Percentiles rank a stretch among this genome's conserved stretches.
Evolutionary conservation across 106 monocot genomes (phyloP).

Genomic region (Dendrobium officinale): DNA sequence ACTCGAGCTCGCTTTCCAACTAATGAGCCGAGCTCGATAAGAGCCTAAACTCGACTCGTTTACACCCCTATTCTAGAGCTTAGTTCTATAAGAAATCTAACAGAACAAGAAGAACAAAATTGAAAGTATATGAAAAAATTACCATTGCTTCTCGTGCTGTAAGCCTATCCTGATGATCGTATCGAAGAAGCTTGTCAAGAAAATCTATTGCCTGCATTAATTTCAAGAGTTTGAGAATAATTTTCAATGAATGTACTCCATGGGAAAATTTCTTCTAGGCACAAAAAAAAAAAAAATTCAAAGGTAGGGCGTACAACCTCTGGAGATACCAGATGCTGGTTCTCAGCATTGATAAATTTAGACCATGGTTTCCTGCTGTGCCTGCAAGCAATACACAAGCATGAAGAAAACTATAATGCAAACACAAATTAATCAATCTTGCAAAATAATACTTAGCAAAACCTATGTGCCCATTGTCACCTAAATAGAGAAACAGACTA

Average conservation of each 20-base stretch:
- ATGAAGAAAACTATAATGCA: not conserved
- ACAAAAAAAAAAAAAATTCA: not conserved
- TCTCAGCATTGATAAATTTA: conserved; percentile 78
- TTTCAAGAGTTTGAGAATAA: not conserved
- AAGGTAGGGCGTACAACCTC: conserved; percentile 38
- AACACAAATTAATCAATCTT: not conserved
- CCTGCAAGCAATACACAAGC: conserved; percentile 25
- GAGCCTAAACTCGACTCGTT: too few relatives aligned
- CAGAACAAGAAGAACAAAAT: not conserved
- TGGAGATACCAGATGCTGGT: conserved; percentile 84
- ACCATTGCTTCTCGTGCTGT: conserved; percentile 90
- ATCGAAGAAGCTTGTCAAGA: conserved; percentile 85
- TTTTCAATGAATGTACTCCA: not conserved
- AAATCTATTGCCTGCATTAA: conserved; percentile 78
- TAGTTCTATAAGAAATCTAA: not conserved
- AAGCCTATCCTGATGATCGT: conserved; percentile 89
- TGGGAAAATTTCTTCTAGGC: not conserved
- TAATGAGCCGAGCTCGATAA: too few relatives aligned
- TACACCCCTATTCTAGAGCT: not conserved
- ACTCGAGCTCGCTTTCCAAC: too few relatives aligned
- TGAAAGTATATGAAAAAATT: conserved; percentile 4
- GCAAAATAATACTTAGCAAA: not conserved
- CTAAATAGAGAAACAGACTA: not conserved
- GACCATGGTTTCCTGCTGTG: conserved; percentile 95
- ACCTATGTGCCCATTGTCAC: not conserved